These are phyloP conservation scores for Ustilago hordei DNA, from an alignment of 1,284 basidiomycete genomes.

Conservation along the genomic window DNA sequence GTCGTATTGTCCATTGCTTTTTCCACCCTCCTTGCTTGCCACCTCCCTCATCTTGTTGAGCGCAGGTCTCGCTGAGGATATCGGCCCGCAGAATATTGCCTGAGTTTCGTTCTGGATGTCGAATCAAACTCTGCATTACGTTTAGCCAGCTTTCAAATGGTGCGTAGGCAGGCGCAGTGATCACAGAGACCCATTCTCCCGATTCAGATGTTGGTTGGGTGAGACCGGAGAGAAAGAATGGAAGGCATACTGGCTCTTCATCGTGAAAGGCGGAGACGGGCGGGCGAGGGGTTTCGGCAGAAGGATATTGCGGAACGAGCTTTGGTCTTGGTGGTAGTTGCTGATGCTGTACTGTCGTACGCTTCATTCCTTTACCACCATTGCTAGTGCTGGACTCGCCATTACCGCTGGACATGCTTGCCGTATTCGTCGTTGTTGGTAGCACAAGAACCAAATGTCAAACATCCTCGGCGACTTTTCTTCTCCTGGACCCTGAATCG, in stretches of 20 bases:
- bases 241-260: background rate
- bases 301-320: slow-evolving; percentile 31
- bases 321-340: slow-evolving; percentile 41
- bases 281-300: slow-evolving; percentile 7
- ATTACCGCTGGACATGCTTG: slow-evolving; percentile 24
- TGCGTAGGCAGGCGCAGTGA: slow-evolving; percentile 47
- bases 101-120: slow-evolving; percentile 64
- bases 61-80: slow-evolving; percentile 33
- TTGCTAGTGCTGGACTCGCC: slow-evolving; percentile 13
- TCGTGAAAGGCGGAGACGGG: slow-evolving; percentile 1
- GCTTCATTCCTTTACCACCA: background rate
- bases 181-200: slow-evolving; percentile 29
- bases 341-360: slow-evolving; percentile 35
- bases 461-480: slow-evolving; percentile 19
- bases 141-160: slow-evolving; percentile 43
- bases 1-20: slow-evolving; percentile 34
- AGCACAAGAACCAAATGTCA: background rate
- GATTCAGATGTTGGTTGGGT: background rate
- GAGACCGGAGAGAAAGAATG: slow-evolving; percentile 15
- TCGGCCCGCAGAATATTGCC: slow-evolving; percentile 64
- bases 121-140: slow-evolving; percentile 58
- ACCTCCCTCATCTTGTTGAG: background rate
- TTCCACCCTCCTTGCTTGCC: slow-evolving; percentile 12
- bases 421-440: background rate
- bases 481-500: slow-evolving; percentile 22